phyloP scores from a whole-genome alignment of 2,329 filamentous ascomycete genomes.

The Fusarium subtropicale region DNA sequence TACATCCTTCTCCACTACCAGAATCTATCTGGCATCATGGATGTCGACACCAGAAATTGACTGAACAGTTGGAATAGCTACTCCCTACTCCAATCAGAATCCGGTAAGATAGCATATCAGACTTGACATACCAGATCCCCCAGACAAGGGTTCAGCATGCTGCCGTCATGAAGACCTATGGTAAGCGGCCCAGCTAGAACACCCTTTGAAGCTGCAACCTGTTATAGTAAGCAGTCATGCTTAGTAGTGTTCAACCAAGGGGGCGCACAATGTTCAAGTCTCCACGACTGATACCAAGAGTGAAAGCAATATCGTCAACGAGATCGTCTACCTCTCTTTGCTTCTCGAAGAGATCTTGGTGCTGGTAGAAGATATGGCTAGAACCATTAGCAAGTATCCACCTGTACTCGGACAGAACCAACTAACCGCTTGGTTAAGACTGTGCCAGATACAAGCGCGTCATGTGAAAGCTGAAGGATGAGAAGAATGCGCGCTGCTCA shows the following conservation, averaged over 20 bases:
- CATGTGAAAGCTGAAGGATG: conserved; percentile 69
- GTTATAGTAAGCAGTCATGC: conserved; percentile 17
- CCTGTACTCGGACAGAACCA: background rate
- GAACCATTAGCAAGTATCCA: background rate
- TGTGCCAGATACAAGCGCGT: conserved; percentile 66
- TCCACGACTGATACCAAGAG: conserved; percentile 72
- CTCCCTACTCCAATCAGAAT: conserved; percentile 60
- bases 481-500: conserved; percentile 65
- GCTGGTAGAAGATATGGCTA: conserved; percentile 84
- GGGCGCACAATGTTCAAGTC: conserved; percentile 75
- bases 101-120: no score
- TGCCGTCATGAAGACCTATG: conserved; percentile 60
- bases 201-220: conserved; percentile 81
- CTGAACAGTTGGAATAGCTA: conserved; percentile 67
- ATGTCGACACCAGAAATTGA: conserved; percentile 64
- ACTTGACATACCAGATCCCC: conserved; percentile 46
- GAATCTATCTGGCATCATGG: conserved; percentile 68
- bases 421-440: conserved; percentile 71
- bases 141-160: conserved; percentile 49
- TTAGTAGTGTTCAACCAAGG: no score
- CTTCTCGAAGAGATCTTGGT: conserved; percentile 76
- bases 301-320: conserved; percentile 79
- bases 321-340: conserved; percentile 77
- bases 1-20: conserved; percentile 85
- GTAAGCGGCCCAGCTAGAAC: conserved; percentile 70